phyloP scores from a whole-genome alignment of 179 eudicot genomes.

The Silene noctiflora region DNA sequence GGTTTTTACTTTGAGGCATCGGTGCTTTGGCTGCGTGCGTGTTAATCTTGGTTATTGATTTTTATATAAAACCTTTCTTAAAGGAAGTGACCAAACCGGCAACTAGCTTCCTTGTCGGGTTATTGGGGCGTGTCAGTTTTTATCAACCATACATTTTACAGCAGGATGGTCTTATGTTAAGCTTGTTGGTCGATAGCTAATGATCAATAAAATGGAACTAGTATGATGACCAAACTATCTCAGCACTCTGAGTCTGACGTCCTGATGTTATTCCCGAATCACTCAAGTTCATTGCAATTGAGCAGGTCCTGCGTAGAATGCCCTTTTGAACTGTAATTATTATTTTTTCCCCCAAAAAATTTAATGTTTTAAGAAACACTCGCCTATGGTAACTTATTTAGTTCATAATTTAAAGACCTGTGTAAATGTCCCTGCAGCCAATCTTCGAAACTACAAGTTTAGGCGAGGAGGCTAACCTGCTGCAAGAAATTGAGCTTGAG shows the following conservation, averaged over 20 bases:
- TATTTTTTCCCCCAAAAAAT: too few species aligned
- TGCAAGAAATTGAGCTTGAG: background rate
- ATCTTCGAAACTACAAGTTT: background rate
- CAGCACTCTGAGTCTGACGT: too few species aligned
- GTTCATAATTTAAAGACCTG: background rate
- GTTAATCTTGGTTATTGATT: background rate
- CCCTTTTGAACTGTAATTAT: too few species aligned
- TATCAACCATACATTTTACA: background rate
- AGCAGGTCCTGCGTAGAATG: too few species aligned
- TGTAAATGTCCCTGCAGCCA: background rate
- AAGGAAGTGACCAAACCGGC: background rate
- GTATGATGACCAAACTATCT: too few species aligned
- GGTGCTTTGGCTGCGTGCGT: background rate
- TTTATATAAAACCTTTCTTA: background rate
- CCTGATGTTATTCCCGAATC: too few species aligned
- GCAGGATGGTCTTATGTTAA: background rate
- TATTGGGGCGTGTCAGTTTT: background rate
- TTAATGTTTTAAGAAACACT: too few species aligned
- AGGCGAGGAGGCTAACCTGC: background rate
- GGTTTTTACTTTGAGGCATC: too few species aligned
- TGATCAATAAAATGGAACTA: too few species aligned
- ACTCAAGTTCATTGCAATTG: too few species aligned
- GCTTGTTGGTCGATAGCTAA: background rate
- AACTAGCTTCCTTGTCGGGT: too few species aligned
- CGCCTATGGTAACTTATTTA: too few species aligned